phyloP scores from a whole-genome alignment of 1,139 yeast genomes.

The Candida dubliniensis region DNA sequence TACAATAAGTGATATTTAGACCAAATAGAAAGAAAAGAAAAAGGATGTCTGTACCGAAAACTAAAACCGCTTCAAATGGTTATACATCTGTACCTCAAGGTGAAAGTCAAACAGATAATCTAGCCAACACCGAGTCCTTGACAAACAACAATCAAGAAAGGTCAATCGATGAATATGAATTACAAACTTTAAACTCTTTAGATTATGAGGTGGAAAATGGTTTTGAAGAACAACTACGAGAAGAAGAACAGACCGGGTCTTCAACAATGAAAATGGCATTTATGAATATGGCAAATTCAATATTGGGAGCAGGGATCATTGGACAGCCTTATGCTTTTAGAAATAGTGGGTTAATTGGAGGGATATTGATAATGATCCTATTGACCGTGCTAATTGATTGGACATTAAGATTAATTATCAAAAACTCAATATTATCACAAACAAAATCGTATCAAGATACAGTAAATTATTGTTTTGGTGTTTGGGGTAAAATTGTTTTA shows the following conservation, averaged over 20 bases:
- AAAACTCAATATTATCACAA: slow-evolving; percentile 76
- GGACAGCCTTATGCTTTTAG: slow-evolving; percentile 90
- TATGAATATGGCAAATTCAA: slow-evolving; percentile 95
- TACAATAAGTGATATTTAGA: background rate
- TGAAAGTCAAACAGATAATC: background rate
- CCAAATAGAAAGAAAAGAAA: background rate
- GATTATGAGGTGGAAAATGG: slow-evolving; percentile 21
- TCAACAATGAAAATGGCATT: slow-evolving; percentile 82
- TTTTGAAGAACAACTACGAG: slow-evolving; percentile 11
- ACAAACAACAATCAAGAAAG: background rate
- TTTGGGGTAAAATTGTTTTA: slow-evolving; percentile 63
- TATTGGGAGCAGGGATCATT: slow-evolving; percentile 91
- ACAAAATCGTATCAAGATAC: slow-evolving; percentile 84
- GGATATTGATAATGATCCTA: slow-evolving; percentile 57
- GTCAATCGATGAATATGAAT: slow-evolving; percentile 24
- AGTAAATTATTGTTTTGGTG: slow-evolving; percentile 78
- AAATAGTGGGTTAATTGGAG: slow-evolving; percentile 78
- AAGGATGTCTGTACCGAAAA: background rate
- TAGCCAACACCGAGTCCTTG: background rate
- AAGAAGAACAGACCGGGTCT: slow-evolving; percentile 25
- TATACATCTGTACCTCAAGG: slow-evolving; percentile 4
- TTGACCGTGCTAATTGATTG: slow-evolving; percentile 80
- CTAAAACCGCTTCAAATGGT: background rate
- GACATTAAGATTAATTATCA: slow-evolving; percentile 78
- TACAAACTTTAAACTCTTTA: slow-evolving; percentile 23